Evolutionary conservation across 148 eudicot species (phyloP).

Genomic region (Camellia japonica): DNA sequence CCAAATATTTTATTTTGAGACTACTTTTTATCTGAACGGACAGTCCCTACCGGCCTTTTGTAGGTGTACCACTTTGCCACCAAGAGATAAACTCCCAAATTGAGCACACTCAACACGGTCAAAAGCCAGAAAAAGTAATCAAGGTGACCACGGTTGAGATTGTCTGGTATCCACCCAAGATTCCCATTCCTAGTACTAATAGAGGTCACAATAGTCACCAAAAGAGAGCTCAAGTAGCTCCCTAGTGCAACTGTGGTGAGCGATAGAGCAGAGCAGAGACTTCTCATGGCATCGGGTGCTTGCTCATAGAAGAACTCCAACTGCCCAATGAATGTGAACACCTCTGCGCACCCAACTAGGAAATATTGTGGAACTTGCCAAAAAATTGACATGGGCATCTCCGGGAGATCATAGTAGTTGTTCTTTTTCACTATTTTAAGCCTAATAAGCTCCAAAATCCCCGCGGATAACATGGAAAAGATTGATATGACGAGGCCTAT

Average conservation of each 20-base stretch:
- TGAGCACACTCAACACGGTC: conserved; percentile 59
- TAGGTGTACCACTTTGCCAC: conserved; percentile 63
- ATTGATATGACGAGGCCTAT: conserved; percentile 68
- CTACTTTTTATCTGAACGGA: conserved; percentile 3
- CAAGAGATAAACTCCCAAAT: conserved; percentile 46
- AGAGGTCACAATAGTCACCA: conserved; percentile 55
- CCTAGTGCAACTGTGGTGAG: conserved; percentile 60
- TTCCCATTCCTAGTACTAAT: conserved; percentile 49
- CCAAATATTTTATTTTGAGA: too few relatives aligned
- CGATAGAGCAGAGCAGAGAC: conserved; percentile 60
- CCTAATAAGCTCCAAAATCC: conserved; percentile 47
- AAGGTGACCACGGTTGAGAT: conserved; percentile 59
- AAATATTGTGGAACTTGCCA: conserved; percentile 82
- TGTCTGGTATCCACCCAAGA: conserved; percentile 74
- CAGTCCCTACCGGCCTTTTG: conserved; percentile 38
- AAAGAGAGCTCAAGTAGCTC: conserved; percentile 56
- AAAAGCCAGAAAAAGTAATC: conserved; percentile 68
- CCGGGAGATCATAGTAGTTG: conserved; percentile 22
- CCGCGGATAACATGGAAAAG: conserved; percentile 64
- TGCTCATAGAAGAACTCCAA: conserved; percentile 80
- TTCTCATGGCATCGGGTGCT: conserved; percentile 81
- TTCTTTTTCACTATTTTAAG: conserved; percentile 33
- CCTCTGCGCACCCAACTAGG: conserved; percentile 71
- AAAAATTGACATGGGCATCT: conserved; percentile 44
- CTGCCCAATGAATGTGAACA: conserved; percentile 64